phyloP scores from a whole-genome alignment of 352 stramenopile species.

The Globisporangium camurandrum region DNA sequence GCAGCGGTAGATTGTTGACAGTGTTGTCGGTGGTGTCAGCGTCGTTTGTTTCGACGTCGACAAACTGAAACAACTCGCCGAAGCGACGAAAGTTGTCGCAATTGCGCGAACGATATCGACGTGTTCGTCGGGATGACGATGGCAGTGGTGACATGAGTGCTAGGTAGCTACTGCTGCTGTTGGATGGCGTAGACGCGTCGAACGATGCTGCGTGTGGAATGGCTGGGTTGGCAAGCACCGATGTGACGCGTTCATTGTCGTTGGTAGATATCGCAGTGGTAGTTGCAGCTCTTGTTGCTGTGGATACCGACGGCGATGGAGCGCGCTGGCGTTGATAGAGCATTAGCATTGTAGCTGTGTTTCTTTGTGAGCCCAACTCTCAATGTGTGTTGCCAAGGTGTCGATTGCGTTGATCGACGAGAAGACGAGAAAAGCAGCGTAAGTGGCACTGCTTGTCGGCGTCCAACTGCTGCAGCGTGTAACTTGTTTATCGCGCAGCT shows the following conservation, averaged over 20 bases:
- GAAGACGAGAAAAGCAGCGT: too few species aligned
- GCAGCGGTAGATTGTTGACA: background rate
- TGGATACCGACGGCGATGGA: background rate
- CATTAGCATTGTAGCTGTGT: constrained; percentile 1
- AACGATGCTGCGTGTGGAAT: too few species aligned
- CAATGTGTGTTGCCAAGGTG: too few species aligned
- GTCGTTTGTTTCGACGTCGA: background rate
- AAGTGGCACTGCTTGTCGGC: too few species aligned
- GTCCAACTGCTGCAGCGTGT: too few species aligned
- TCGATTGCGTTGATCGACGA: too few species aligned
- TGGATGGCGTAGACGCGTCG: too few species aligned
- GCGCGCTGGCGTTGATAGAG: constrained; percentile 6
- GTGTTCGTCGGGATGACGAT: background rate
- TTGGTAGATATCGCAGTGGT: background rate
- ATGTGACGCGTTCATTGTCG: background rate
- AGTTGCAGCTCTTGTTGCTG: background rate
- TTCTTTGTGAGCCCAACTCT: too few species aligned
- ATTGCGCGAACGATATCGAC: constrained; percentile 21
- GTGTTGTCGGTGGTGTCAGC: background rate
- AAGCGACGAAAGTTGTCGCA: constrained; percentile 14
- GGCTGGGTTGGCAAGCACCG: too few species aligned
- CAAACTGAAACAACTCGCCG: constrained; percentile 6
- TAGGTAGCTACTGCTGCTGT: too few species aligned
- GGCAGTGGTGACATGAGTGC: background rate
- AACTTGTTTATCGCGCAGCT: too few species aligned